These are phyloP conservation scores for Candolleomyces efflorescens DNA, from an alignment of 768 basidiomycete genomes.

Conservation along the genomic window DNA sequence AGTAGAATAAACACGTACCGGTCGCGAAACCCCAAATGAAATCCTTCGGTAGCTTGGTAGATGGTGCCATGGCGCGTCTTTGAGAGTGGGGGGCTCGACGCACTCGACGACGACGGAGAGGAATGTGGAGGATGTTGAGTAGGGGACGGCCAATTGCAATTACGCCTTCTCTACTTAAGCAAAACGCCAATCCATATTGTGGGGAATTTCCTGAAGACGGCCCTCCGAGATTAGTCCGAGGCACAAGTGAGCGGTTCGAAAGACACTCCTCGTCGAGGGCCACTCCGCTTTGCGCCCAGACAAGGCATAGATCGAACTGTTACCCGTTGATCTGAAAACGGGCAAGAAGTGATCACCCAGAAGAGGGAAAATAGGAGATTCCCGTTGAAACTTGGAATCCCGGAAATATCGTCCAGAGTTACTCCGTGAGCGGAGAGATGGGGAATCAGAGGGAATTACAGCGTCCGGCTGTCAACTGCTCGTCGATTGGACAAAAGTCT, in stretches of 20 bases:
- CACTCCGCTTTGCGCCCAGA: slow-evolving; percentile 1
- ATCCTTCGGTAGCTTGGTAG: slow-evolving; percentile 46
- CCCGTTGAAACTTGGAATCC: slow-evolving; percentile 2
- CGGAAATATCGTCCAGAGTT: slow-evolving; percentile 22
- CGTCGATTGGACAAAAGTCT: no score
- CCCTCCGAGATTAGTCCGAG: slow-evolving; percentile 48
- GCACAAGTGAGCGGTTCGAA: slow-evolving; percentile 15
- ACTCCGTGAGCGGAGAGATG: slow-evolving; percentile 24
- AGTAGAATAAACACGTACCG: slow-evolving; percentile 33
- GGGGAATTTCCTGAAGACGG: slow-evolving; percentile 30
- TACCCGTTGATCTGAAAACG: not conserved
- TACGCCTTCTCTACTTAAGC: slow-evolving; percentile 33
- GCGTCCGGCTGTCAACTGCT: not conserved
- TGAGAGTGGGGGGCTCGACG: slow-evolving; percentile 7
- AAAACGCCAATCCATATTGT: slow-evolving; percentile 32
- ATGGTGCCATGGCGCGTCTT: slow-evolving; percentile 26
- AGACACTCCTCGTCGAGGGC: not conserved
- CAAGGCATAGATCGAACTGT: slow-evolving; percentile 15
- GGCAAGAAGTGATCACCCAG: slow-evolving; percentile 1
- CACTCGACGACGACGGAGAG: slow-evolving; percentile 20
- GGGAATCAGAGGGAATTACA: slow-evolving; percentile 11
- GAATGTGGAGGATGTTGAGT: slow-evolving; percentile 21
- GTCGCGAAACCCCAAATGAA: slow-evolving; percentile 74
- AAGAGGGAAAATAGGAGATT: not conserved
- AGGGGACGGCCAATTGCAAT: slow-evolving; percentile 1